Evolutionary conservation across 495 filamentous ascomycete genomes (phyloP).

Genomic region (Apodospora peruviana): DNA sequence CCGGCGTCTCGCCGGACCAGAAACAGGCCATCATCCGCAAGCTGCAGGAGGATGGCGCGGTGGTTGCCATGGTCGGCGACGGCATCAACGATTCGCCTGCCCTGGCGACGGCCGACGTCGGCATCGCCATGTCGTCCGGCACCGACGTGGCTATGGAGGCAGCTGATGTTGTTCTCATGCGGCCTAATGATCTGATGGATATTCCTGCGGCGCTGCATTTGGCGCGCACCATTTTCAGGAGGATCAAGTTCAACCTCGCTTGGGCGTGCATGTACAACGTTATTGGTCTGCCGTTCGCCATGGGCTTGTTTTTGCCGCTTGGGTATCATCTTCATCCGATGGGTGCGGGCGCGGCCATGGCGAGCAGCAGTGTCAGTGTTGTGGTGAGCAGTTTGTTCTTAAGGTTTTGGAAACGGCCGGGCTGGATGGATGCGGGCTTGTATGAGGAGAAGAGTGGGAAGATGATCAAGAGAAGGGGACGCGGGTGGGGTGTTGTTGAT

Average conservation of each 20-base stretch:
- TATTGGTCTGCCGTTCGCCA: conserved; percentile 89
- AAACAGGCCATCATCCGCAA: conserved; percentile 79
- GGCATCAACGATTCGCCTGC: conserved; percentile 99
- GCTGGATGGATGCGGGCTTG: conserved; percentile 78
- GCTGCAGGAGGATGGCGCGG: conserved; percentile 64
- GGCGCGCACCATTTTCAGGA: conserved; percentile 75
- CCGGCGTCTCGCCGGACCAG: conserved; percentile 77
- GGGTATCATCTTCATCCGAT: conserved; percentile 87
- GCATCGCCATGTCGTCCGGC: conserved; percentile 85
- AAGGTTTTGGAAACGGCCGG: conserved; percentile 80
- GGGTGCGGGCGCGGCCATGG: conserved; percentile 95
- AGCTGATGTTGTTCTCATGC: conserved; percentile 93
- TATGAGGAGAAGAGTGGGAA: conserved; percentile 41
- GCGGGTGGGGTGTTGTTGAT: conserved; percentile 42
- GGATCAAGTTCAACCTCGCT: conserved; percentile 88
- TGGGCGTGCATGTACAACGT: conserved; percentile 94
- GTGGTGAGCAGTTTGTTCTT: conserved; percentile 77
- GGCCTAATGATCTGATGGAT: conserved; percentile 81
- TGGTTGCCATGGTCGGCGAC: conserved; percentile 96
- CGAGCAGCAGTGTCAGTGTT: conserved; percentile 80
- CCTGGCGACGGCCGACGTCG: conserved; percentile 84
- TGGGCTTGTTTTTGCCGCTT: conserved; percentile 89
- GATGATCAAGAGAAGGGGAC: conserved; percentile 23
- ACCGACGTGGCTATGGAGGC: conserved; percentile 99
- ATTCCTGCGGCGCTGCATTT: conserved; percentile 82